phyloP scores from a whole-genome alignment of 768 basidiomycete genomes.

The Tylopilus balloui region DNA sequence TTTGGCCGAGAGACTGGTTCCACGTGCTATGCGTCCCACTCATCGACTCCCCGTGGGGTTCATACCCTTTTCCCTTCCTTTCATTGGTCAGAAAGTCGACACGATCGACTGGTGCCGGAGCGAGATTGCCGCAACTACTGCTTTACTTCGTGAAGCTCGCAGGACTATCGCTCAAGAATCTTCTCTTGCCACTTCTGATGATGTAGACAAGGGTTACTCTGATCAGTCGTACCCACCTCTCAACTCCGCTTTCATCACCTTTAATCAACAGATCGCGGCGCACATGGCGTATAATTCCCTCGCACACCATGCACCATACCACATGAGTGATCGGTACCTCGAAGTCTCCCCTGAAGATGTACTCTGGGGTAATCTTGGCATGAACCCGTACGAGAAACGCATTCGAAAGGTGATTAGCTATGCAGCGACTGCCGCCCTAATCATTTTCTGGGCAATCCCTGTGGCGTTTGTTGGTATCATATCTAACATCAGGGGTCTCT shows the following conservation, averaged over 20 bases:
- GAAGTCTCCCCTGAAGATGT: constrained; percentile 88
- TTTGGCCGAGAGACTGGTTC: constrained; percentile 54
- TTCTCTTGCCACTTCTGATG: constrained; percentile 21
- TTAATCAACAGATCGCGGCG: constrained; percentile 89
- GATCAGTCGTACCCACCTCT: constrained; percentile 49
- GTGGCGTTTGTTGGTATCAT: constrained; percentile 82
- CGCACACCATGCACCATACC: constrained; percentile 76
- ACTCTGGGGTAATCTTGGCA: constrained; percentile 83
- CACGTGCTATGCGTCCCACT: constrained; percentile 68
- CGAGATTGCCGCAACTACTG: constrained; percentile 60
- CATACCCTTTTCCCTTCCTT: constrained; percentile 52
- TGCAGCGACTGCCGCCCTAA: constrained; percentile 70
- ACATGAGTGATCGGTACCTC: constrained; percentile 70
- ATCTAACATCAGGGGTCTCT: constrained; percentile 75
- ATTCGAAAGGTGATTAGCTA: constrained; percentile 65
- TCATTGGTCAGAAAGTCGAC: constrained; percentile 87
- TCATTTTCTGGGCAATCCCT: constrained; percentile 87
- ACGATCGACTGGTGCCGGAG: constrained; percentile 84
- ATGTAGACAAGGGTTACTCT: constrained; percentile 11
- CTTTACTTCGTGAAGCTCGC: constrained; percentile 49
- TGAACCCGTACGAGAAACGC: constrained; percentile 87
- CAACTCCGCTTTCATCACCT: constrained; percentile 82
- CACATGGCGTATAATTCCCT: constrained; percentile 79
- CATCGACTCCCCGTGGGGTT: constrained; percentile 61
- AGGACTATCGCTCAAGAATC: constrained; percentile 21